Percentiles rank a stretch among this genome's conserved stretches.
Conservation (phyloP, 2,329 filamentous ascomycete species). For the Penicillium sp. region DNA sequence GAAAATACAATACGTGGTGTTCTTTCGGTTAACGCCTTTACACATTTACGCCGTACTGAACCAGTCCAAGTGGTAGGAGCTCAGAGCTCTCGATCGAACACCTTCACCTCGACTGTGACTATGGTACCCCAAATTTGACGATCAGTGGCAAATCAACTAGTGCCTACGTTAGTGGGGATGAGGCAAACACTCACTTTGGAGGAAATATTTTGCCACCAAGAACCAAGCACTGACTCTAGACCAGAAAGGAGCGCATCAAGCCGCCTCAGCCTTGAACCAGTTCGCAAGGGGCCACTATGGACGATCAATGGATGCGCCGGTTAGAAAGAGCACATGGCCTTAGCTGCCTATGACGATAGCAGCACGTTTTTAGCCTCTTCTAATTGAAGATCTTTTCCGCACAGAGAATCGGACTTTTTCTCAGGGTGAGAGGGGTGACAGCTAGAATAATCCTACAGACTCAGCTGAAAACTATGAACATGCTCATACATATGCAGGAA, state of each 20-base stretch:
- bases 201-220: not conserved
- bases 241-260: not conserved
- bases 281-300: constrained; percentile 12
- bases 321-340: constrained; percentile 5
- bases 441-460: not conserved
- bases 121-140: not conserved
- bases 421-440: not conserved
- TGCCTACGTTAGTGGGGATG: not conserved
- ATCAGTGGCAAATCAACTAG: constrained; percentile 10
- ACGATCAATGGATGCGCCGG: constrained; percentile 15
- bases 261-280: constrained; percentile 3
- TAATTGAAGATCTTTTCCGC: constrained; percentile 17
- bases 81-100: constrained; percentile 1
- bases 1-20: not conserved
- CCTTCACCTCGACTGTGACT: not conserved
- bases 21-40: not conserved
- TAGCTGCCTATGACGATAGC: not conserved
- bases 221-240: not conserved
- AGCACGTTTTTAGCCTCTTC: constrained; percentile 8
- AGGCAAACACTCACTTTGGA: not conserved
- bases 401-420: not conserved
- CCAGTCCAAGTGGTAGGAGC: not conserved
- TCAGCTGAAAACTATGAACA: not conserved
- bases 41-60: not conserved
- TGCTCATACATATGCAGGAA: not conserved